These are phyloP conservation scores for Arctostaphylos glauca DNA, from an alignment of 148 eudicot genomes.

Conservation along the genomic window DNA sequence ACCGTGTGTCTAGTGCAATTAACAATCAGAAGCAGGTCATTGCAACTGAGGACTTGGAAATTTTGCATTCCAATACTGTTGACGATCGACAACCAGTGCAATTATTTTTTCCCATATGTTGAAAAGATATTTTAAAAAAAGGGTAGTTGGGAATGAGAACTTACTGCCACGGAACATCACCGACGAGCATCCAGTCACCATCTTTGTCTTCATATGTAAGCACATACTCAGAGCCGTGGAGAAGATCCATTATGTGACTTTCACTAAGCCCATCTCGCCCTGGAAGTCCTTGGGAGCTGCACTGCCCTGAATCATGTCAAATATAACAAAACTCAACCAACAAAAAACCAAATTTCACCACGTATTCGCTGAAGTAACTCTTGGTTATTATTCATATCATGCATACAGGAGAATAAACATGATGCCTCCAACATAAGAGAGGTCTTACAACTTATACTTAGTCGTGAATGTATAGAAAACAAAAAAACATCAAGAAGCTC, in stretches of 20 bases:
- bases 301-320: conserved; percentile 32
- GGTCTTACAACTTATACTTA: too few species aligned
- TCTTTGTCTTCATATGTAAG: conserved; percentile 54
- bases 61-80: neutral
- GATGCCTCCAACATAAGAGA: neutral
- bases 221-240: conserved; percentile 46
- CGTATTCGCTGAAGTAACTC: neutral
- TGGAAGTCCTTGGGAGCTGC: conserved; percentile 27
- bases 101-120: neutral
- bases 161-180: conserved; percentile 58
- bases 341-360: neutral
- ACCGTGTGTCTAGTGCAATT: too few species aligned
- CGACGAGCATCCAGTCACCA: conserved; percentile 56
- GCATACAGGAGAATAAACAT: neutral
- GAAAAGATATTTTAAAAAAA: neutral
- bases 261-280: conserved; percentile 37
- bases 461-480: neutral
- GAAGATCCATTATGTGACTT: conserved; percentile 37
- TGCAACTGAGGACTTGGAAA: too few species aligned
- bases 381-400: neutral
- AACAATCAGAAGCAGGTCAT: too few species aligned
- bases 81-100: neutral
- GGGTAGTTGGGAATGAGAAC: conserved; percentile 17
- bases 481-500: neutral
- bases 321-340: conserved; percentile 14